Evolutionary conservation across 352 stramenopile genomes (phyloP).

Genomic region (Phytopythium helicoides): DNA sequence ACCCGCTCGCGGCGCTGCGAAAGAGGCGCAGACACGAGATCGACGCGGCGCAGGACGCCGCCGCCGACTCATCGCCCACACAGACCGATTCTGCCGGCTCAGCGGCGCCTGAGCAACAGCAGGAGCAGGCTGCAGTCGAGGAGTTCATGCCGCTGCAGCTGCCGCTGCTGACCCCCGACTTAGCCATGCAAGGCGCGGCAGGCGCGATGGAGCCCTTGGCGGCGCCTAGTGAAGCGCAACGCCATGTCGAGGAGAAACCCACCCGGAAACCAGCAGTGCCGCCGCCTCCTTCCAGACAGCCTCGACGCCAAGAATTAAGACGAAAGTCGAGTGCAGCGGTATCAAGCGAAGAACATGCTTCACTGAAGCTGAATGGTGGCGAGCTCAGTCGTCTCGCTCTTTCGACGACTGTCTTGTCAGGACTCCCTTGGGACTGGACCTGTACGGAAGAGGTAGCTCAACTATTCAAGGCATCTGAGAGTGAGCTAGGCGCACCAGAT

Average conservation of each 20-base stretch:
- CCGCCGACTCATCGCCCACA: too few species aligned
- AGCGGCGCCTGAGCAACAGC: too few species aligned
- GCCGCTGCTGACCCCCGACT: constrained; percentile 28
- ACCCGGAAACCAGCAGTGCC: too few species aligned
- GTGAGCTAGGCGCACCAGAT: constrained; percentile 24
- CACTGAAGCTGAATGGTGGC: too few species aligned
- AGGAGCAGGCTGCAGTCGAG: neutral
- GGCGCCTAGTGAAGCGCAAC: too few species aligned
- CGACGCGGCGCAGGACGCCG: too few species aligned
- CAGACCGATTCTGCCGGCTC: too few species aligned
- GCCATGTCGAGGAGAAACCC: too few species aligned
- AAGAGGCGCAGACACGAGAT: constrained; percentile 20
- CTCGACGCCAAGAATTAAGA: too few species aligned
- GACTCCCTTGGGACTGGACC: constrained; percentile 57
- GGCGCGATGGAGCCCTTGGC: neutral
- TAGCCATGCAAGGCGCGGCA: constrained; percentile 5
- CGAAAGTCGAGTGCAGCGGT: too few species aligned
- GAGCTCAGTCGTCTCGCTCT: neutral
- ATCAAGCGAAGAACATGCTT: too few species aligned
- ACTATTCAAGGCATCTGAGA: constrained; percentile 25
- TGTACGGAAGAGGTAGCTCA: constrained; percentile 42
- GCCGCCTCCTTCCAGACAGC: too few species aligned
- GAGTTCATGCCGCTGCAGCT: constrained; percentile 46
- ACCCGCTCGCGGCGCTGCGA: constrained; percentile 15
- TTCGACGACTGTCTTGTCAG: constrained; percentile 42